Conservation (phyloP, 1,284 basidiomycete genomes). For the Sporisorium reilianum region DNA sequence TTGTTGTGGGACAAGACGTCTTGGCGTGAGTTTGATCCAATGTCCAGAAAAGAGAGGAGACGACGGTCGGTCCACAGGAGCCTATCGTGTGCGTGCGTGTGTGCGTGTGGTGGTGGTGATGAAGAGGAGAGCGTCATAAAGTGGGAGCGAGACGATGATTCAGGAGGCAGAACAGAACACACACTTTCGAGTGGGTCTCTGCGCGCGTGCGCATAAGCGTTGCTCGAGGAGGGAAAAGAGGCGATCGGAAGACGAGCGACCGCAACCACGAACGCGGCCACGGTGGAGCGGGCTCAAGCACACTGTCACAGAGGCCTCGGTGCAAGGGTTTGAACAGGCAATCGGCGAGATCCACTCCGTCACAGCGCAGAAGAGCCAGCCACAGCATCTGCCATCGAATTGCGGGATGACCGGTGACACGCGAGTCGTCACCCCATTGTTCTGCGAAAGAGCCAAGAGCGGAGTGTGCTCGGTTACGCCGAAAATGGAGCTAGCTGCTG, state of each 20-base stretch:
- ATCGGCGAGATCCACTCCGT: not conserved
- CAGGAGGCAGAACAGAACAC: constrained; percentile 1
- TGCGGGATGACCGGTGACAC: too few relatives aligned
- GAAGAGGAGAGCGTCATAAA: not conserved
- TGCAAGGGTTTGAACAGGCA: not conserved
- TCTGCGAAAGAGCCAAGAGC: too few relatives aligned
- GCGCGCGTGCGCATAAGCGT: constrained; percentile 28
- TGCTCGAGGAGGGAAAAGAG: constrained; percentile 2
- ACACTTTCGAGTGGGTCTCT: constrained; percentile 17
- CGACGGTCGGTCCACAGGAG: not conserved
- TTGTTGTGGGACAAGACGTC: not conserved
- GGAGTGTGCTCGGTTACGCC: constrained; percentile 13
- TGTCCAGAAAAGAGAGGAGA: constrained; percentile 1
- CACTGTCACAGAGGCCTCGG: not conserved
- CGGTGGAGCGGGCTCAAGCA: too few relatives aligned
- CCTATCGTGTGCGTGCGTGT: not conserved
- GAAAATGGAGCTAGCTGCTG: not conserved
- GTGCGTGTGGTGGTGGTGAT: not conserved
- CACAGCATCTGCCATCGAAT: too few relatives aligned
- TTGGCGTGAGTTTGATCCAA: too few relatives aligned
- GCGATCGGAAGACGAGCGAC: not conserved
- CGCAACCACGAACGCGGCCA: too few relatives aligned
- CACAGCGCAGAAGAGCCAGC: constrained; percentile 2
- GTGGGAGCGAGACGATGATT: constrained; percentile 3
- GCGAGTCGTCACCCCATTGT: too few relatives aligned